Percentiles rank a stretch among this genome's conserved stretches.
These are phyloP conservation scores for Ceratocystis harringtonii DNA, from an alignment of 2,329 filamentous ascomycete species.

Conservation along the genomic window DNA sequence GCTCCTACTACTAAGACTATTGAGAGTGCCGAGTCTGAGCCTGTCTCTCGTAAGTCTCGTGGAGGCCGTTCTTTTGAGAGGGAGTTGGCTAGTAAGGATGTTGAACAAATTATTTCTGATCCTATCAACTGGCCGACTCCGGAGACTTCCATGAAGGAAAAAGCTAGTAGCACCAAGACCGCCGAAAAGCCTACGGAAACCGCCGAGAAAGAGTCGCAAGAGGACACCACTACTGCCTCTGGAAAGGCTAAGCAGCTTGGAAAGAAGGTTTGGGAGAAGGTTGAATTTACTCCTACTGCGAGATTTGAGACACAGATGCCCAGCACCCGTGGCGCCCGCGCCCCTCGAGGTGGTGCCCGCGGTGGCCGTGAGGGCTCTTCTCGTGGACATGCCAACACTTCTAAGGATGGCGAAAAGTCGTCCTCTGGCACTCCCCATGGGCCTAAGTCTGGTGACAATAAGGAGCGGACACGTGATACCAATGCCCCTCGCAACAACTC, in stretches of 20 bases:
- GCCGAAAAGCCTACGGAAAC: constrained; percentile 43
- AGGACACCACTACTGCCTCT: constrained; percentile 30
- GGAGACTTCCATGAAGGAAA: constrained; percentile 54
- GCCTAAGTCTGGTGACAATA: constrained; percentile 10
- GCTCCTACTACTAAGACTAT: constrained; percentile 18
- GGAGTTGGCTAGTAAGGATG: constrained; percentile 4
- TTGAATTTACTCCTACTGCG: constrained; percentile 71
- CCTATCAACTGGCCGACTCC: constrained; percentile 80
- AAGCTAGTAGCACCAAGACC: constrained; percentile 46
- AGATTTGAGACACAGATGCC: constrained; percentile 74
- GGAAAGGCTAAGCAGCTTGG: constrained; percentile 34
- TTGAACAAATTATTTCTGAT: constrained; percentile 31
- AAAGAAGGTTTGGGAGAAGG: constrained; percentile 77
- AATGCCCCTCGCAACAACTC: constrained; percentile 24
- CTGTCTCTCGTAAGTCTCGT: constrained; percentile 23
- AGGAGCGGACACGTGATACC: constrained; percentile 14
- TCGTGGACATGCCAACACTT: constrained; percentile 20
- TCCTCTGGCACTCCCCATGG: constrained; percentile 20
- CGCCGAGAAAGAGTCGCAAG: constrained; percentile 49
- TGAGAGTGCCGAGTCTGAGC: constrained; percentile 26
- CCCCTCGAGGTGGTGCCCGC: constrained; percentile 31
- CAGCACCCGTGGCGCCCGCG: constrained; percentile 33
- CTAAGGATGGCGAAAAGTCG: constrained; percentile 28
- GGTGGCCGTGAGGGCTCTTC: constrained; percentile 22
- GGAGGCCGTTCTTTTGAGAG: constrained; percentile 27